phyloP scores from a whole-genome alignment of 768 basidiomycete species.

The Mycena alexandri region DNA sequence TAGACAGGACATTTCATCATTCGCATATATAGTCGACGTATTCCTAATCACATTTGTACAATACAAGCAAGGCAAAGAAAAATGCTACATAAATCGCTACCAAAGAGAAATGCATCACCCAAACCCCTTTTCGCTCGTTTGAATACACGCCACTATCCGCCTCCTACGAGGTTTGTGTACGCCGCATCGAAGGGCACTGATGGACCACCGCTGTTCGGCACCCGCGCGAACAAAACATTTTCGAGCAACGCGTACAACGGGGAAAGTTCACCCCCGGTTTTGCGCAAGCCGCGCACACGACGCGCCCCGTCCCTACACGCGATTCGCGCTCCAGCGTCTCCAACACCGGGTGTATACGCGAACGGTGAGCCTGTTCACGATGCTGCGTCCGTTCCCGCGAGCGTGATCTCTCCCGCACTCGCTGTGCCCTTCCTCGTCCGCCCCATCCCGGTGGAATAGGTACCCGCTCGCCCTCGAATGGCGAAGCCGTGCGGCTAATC shows the following conservation, averaged over 20 bases:
- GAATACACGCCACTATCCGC: neutral
- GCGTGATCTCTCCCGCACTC: neutral
- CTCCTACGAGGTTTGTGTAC: slow-evolving; percentile 7
- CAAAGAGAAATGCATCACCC: neutral
- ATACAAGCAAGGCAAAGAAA: slow-evolving; percentile 10
- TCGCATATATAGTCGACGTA: slow-evolving; percentile 7
- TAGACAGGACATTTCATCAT: slow-evolving; percentile 3
- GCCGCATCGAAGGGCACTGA: slow-evolving; percentile 21
- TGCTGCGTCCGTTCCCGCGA: slow-evolving; percentile 5
- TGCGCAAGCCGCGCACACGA: slow-evolving; percentile 28
- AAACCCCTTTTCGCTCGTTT: neutral
- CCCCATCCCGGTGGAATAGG: slow-evolving; percentile 28
- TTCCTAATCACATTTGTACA: neutral
- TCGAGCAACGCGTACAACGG: slow-evolving; percentile 27
- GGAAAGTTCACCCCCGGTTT: slow-evolving; percentile 31
- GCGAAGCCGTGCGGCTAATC: slow-evolving; percentile 35
- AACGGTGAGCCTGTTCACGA: slow-evolving; percentile 1
- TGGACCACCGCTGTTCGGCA: slow-evolving; percentile 27
- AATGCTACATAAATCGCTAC: too few species aligned
- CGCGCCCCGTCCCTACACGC: slow-evolving; percentile 32
- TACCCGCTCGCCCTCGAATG: slow-evolving; percentile 25
- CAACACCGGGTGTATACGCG: slow-evolving; percentile 26
- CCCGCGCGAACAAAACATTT: slow-evolving; percentile 33
- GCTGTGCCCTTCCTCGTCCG: neutral
- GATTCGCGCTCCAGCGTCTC: slow-evolving; percentile 27